Conservation (phyloP, 495 filamentous ascomycete genomes). For the Tuber aestivum region DNA sequence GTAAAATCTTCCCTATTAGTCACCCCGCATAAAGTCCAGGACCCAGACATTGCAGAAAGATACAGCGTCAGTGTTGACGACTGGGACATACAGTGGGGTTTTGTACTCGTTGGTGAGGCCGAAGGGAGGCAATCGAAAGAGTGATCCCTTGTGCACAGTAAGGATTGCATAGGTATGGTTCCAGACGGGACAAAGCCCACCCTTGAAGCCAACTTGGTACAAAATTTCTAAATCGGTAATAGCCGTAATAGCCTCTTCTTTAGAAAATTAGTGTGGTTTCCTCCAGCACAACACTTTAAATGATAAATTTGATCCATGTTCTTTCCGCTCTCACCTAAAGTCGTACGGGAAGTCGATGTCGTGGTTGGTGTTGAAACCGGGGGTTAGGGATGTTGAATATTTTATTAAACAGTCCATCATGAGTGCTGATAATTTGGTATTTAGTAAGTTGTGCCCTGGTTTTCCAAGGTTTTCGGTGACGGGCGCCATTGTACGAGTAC, state of each 20-base stretch:
- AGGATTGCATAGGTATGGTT: background rate
- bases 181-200: background rate
- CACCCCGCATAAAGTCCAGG: constrained; percentile 60
- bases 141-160: constrained; percentile 63
- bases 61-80: constrained; percentile 54
- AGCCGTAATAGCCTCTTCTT: background rate
- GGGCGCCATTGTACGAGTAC: no score
- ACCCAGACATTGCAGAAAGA: constrained; percentile 53
- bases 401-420: background rate
- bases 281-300: background rate
- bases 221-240: background rate
- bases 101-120: constrained; percentile 67
- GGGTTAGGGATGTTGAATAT: background rate
- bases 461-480: no score
- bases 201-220: background rate
- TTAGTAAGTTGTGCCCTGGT: no score
- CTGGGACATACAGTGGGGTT: constrained; percentile 59
- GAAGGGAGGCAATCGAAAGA: constrained; percentile 62
- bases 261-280: background rate
- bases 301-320: background rate
- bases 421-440: no score
- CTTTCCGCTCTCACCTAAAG: background rate
- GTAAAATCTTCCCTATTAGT: constrained; percentile 80
- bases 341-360: background rate
- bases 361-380: background rate